A percentile compares a stretch with the other conserved stretches of the same genome.
phyloP scores from a whole-genome alignment of 768 basidiomycete species.

The Panaeolus papilionaceus region DNA sequence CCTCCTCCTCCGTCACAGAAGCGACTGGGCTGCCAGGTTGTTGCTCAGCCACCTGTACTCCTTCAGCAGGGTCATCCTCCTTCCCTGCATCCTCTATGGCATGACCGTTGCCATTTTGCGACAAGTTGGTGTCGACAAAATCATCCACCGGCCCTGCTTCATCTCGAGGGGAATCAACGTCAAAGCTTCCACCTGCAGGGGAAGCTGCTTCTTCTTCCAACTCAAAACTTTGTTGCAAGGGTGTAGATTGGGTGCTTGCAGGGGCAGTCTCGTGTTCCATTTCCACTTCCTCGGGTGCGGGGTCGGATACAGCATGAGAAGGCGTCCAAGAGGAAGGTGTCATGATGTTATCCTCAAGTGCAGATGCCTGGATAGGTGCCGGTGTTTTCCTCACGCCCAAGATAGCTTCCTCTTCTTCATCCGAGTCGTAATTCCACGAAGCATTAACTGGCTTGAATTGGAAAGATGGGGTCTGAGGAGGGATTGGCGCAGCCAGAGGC shows the following conservation, averaged over 20 bases:
- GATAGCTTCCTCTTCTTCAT: slow-evolving; percentile 4
- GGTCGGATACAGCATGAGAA: neutral
- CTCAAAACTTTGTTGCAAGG: slow-evolving; percentile 3
- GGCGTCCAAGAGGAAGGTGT: neutral
- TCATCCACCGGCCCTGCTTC: neutral
- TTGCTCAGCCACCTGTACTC: neutral
- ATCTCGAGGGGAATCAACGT: slow-evolving; percentile 1
- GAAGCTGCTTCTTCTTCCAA: neutral
- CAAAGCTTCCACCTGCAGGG: neutral
- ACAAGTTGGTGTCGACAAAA: slow-evolving; percentile 2
- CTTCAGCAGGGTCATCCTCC: neutral
- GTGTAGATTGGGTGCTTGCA: slow-evolving; percentile 5
- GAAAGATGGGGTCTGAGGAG: neutral
- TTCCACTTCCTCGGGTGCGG: neutral
- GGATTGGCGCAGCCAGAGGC: neutral
- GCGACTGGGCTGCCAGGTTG: neutral
- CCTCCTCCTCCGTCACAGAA: neutral
- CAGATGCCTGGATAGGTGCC: neutral
- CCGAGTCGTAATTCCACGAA: slow-evolving; percentile 3
- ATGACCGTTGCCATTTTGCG: slow-evolving; percentile 14
- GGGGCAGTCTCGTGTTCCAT: neutral
- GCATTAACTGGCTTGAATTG: neutral
- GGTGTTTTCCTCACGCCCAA: neutral
- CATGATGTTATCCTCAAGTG: neutral
- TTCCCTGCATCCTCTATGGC: neutral